Evolutionary conservation across 768 basidiomycete genomes (phyloP).

Genomic region (Mycena venus): DNA sequence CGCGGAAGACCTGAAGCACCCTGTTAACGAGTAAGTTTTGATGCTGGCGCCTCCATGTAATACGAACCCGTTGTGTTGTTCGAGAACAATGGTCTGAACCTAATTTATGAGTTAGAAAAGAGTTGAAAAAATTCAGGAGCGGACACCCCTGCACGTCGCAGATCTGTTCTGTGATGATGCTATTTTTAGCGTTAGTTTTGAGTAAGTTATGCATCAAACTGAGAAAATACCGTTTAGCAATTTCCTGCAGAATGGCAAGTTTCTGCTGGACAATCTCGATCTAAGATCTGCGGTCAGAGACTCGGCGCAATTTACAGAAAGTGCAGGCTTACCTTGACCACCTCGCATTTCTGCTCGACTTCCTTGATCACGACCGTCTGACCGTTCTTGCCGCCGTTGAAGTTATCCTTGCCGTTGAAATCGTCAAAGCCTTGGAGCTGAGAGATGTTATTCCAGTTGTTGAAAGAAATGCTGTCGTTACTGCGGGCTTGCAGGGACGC

Average conservation of each 20-base stretch:
- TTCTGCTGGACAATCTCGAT: conserved; percentile 44
- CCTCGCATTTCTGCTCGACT: conserved; percentile 12
- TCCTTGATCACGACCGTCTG: conserved; percentile 40
- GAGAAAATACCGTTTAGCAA: conserved; percentile 46
- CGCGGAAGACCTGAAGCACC: conserved; percentile 35
- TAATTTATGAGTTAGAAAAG: too few species aligned
- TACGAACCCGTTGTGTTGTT: conserved; percentile 29
- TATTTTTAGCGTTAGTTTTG: conserved; percentile 20
- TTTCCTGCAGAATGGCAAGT: conserved; percentile 42
- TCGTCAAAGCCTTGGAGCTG: conserved; percentile 39
- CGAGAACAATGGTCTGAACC: conserved; percentile 43
- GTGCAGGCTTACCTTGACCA: not conserved
- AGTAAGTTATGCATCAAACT: too few species aligned
- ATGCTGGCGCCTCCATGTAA: too few species aligned
- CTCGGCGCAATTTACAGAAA: not conserved
- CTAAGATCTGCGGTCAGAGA: not conserved
- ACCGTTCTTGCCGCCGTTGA: conserved; percentile 26
- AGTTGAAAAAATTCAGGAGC: too few species aligned
- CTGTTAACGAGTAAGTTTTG: not conserved
- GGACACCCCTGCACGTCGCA: too few species aligned
- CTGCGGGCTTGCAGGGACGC: conserved; percentile 1
- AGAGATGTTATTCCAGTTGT: conserved; percentile 38
- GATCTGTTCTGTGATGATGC: conserved; percentile 45
- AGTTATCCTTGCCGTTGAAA: conserved; percentile 38
- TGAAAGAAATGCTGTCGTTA: conserved; percentile 34